Base-by-base conservation (phyloP, 257 asterid species). In the Capsicum rhomboideum region DNA sequence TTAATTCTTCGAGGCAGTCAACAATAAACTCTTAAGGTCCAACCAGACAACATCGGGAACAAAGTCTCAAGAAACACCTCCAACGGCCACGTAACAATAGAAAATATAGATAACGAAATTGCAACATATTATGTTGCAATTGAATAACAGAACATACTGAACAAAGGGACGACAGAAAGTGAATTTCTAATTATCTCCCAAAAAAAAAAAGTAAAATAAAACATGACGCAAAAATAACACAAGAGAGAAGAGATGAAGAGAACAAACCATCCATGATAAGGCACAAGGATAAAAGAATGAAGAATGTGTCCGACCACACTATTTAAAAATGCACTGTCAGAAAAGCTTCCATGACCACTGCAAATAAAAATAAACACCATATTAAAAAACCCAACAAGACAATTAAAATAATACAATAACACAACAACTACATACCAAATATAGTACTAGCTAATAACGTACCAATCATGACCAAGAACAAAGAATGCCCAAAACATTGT, bases 391-490 rank as follows among this genome's bases (percentile, higher is more conserved):
- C 1, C 14, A 0, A 23, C 12, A 20, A 16, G 44, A 52, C 20
- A 64, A 61, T 61, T 37, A 20, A 54, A 6, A 50, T 17, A 21
- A 23, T 21, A n/a, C 10, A 26, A n/a, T 42, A 23, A 83, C n/a
- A 50, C 7, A 52, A 8, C 10, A 26, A 16, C 23, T 20, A 2
- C 68, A 23, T 34, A 34, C 40, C 4, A 34, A 34, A 34, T 34
- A 34, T 34, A 34, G 40, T 2, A 34, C 4, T 2, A 34, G 40
- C 40, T 34, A 34, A 5, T 7, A 0, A 26, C 75, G 72, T 88
- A 90, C 92, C 92, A 90, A 56, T 90, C 92, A 56, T 90, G 92
- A 9, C 92, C 92, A 59, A 90, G 92, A 37, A 90, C 92, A 59
- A 90, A 90, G 10, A 90, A 31, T 4, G 92, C 92, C 92, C 92